Evolutionary conservation across 2,329 filamentous ascomycete genomes (phyloP).

Genomic region (Alternaria viburni): DNA sequence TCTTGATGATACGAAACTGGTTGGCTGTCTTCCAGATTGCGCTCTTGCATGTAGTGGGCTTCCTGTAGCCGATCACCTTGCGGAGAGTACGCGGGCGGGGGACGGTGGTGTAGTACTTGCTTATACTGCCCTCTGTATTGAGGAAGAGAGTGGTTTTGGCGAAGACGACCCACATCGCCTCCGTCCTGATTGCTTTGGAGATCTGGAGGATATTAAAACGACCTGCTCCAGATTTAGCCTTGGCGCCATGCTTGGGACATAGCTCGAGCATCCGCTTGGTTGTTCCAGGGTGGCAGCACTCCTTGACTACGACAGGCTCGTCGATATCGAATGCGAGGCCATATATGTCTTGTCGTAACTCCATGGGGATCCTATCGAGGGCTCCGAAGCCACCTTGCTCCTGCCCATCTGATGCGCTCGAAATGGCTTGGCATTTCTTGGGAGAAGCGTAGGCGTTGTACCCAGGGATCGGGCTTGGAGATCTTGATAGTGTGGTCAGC

Average conservation of each 20-base stretch:
- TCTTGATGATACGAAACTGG: conserved; percentile 7
- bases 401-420: neutral
- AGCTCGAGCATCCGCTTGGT: conserved; percentile 15
- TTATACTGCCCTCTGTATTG: neutral
- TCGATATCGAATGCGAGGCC: conserved; percentile 9
- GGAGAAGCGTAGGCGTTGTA: neutral
- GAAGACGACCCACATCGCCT: conserved; percentile 19
- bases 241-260: conserved; percentile 20
- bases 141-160: conserved; percentile 8
- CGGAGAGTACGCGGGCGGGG: neutral
- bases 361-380: conserved; percentile 12
- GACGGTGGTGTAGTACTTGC: conserved; percentile 1
- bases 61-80: neutral
- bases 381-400: conserved; percentile 9
- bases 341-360: conserved; percentile 19
- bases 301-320: conserved; percentile 12
- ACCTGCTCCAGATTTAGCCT: neutral
- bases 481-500: neutral
- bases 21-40: conserved; percentile 17
- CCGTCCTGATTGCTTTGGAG: conserved; percentile 10
- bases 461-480: neutral
- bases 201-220: conserved; percentile 20
- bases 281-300: conserved; percentile 18
- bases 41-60: neutral
- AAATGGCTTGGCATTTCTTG: neutral